Evolutionary conservation across 768 basidiomycete genomes (phyloP).

Genomic region (Lactifluus echinatus): DNA sequence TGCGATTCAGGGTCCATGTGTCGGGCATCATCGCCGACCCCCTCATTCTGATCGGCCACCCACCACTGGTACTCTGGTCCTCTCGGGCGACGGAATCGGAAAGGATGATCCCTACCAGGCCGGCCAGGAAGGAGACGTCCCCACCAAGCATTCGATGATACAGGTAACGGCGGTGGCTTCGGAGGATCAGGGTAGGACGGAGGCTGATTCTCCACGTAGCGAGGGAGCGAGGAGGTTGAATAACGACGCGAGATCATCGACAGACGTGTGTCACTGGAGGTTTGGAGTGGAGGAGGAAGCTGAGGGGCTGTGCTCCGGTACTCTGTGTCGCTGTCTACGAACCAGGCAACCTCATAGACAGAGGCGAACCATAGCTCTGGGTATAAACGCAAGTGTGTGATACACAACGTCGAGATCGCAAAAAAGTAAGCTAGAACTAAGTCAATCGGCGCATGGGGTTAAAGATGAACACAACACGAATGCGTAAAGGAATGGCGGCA

Average conservation of each 20-base stretch:
- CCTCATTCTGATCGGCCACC: neutral
- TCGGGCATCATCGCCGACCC: neutral
- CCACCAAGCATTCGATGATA: slow-evolving; percentile 4
- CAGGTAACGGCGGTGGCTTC: slow-evolving; percentile 5
- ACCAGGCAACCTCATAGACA: slow-evolving; percentile 53
- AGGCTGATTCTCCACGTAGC: slow-evolving; percentile 5
- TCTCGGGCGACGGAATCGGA: slow-evolving; percentile 3
- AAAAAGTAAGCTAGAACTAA: slow-evolving; percentile 50
- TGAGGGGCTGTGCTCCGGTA: slow-evolving; percentile 9
- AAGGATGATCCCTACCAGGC: slow-evolving; percentile 16
- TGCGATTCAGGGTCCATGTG: slow-evolving; percentile 1
- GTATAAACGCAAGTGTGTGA: slow-evolving; percentile 36
- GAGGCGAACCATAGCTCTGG: slow-evolving; percentile 46
- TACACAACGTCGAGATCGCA: slow-evolving; percentile 37
- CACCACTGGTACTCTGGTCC: slow-evolving; percentile 5
- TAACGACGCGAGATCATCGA: slow-evolving; percentile 20
- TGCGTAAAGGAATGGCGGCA: neutral
- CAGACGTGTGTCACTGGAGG: slow-evolving; percentile 8
- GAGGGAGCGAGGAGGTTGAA: slow-evolving; percentile 12
- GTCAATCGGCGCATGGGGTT: neutral
- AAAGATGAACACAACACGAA: neutral
- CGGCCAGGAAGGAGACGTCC: slow-evolving; percentile 10
- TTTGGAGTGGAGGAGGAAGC: slow-evolving; percentile 17
- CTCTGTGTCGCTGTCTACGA: slow-evolving; percentile 23
- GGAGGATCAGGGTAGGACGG: neutral